Evolutionary conservation across 179 eudicot genomes (phyloP).

Genomic region (Gypsophila paniculata): DNA sequence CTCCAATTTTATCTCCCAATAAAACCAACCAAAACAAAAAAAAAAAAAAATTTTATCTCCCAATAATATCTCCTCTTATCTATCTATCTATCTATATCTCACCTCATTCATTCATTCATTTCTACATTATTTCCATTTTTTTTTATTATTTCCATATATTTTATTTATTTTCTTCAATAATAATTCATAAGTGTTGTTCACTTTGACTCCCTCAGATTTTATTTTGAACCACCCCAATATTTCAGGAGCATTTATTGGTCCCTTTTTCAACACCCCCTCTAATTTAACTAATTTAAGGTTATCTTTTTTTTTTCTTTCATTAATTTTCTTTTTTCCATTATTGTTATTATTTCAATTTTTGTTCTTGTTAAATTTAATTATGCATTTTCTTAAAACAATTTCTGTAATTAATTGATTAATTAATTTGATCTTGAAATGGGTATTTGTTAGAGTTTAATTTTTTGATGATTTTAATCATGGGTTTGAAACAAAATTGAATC

Average conservation of each 20-base stretch:
- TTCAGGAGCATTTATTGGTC: slow-evolving; percentile 10
- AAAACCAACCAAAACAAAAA: too few species aligned
- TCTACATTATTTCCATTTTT: not conserved
- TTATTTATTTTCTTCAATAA: too few species aligned
- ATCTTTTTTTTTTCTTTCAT: too few species aligned
- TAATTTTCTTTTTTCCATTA: slow-evolving; percentile 17
- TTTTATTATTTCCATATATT: not conserved
- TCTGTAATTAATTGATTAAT: slow-evolving; percentile 14
- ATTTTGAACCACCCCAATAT: slow-evolving; percentile 21
- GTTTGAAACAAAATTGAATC: slow-evolving; percentile 10
- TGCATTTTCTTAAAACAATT: not conserved
- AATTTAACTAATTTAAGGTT: slow-evolving; percentile 10
- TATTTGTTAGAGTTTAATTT: too few species aligned
- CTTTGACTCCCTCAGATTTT: not conserved
- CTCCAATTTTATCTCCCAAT: not conserved
- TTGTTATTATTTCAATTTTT: not conserved
- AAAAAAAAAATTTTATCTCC: not conserved
- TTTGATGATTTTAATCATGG: slow-evolving; percentile 10
- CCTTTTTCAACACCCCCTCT: not conserved
- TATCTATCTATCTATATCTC: not conserved
- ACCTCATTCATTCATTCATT: too few species aligned
- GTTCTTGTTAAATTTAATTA: not conserved
- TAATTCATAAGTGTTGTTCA: not conserved
- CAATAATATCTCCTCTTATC: not conserved
- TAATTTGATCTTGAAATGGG: too few species aligned